Evolutionary conservation across 257 asterid species (phyloP), one percentile per base, ranked within the genome.

Genomic region (Echites panduratus): DNA sequence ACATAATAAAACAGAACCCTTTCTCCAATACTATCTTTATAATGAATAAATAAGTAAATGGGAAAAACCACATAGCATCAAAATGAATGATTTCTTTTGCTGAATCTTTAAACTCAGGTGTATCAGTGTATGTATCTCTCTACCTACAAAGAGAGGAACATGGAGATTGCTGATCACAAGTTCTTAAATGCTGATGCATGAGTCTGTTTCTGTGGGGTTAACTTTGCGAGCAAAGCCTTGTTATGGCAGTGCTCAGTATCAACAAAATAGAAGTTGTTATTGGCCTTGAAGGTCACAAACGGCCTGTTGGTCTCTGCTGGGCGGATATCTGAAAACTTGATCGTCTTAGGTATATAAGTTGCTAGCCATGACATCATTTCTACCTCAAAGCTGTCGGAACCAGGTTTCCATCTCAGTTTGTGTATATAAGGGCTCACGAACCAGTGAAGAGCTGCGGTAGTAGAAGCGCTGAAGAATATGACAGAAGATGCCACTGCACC

Each of bases 291-390:
- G 0, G 96, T 84, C 44, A 91, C 98, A 45, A 82, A 94, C 49
- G 98, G 98, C 80, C 98, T 78, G 27, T 87, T 89, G 14, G 99
- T 94, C 48, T 90, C 86, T 3, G 99, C 75, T 17, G 73, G 85
- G 78, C 84, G 84, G 79, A 95, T 92, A 78, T 95, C 99, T 1
- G 96, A 84, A 83, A 95, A 95, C 81, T 87, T 87, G 80, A 92
- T 84, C 3, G 93, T 92, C 82, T 52, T 90, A 0, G 95, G 85
- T 40, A 67, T 7, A 66, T 40, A 82, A 7, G 98, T 88, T 11
- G 96, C 96, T 80, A 92, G 70, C 99, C 99, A 95, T 10, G 99
- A 80, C 96, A 95, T 77, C 96, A 89, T 92, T 66, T 95, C 95
- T 47, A 92, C 99, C 86, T 95, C 96, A 11, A 95, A 95, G 83